phyloP scores from a whole-genome alignment of 208 protist genomes.

The Acanthamoeba divionensis region DNA sequence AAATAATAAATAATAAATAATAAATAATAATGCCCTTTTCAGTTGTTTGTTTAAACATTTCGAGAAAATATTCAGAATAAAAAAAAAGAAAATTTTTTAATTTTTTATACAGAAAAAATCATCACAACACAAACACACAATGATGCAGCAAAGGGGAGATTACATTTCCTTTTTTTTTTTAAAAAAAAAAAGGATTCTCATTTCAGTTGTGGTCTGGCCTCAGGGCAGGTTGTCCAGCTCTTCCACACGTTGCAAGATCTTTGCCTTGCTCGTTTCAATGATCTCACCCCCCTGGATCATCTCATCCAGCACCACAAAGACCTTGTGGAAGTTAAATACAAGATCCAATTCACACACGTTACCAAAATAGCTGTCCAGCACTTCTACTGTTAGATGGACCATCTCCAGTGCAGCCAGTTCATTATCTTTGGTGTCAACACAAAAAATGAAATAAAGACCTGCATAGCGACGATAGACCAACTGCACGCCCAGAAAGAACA shows the following conservation, averaged over 20 bases:
- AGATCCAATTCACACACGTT: conserved; percentile 99
- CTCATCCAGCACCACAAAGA: conserved; percentile 96
- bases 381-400: conserved; percentile 80
- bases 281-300: conserved; percentile 97
- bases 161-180: too few species aligned
- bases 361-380: conserved; percentile 98
- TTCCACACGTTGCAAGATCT: conserved; percentile 89
- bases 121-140: too few species aligned
- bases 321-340: conserved; percentile 97
- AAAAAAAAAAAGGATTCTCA: too few species aligned
- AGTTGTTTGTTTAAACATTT: too few species aligned
- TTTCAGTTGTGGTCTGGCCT: neutral
- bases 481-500: neutral
- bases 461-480: conserved; percentile 96
- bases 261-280: conserved; percentile 93
- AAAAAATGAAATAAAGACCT: conserved; percentile 97
- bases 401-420: conserved; percentile 95
- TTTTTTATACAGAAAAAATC: too few species aligned
- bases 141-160: too few species aligned
- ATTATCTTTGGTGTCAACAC: conserved; percentile 97
- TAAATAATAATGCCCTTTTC: too few species aligned
- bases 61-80: too few species aligned
- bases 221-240: conserved; percentile 85
- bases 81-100: too few species aligned
- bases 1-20: too few species aligned